A percentile compares a stretch with the other conserved stretches of the same genome.
These are phyloP conservation scores for Przewalskia tangutica DNA, from an alignment of 257 asterid species.

Conservation along the genomic window DNA sequence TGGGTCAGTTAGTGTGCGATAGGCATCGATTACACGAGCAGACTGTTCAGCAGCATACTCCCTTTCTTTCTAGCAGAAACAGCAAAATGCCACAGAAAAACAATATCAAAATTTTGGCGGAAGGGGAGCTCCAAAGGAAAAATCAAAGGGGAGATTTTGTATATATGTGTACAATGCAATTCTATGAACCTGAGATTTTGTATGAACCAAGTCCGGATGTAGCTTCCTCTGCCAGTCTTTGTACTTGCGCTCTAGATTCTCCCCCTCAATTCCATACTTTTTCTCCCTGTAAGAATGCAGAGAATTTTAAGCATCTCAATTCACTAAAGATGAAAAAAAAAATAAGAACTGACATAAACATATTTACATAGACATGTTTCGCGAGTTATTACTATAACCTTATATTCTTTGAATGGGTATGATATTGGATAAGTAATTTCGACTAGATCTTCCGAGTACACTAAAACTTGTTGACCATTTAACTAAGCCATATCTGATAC, in stretches of 20 bases:
- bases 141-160: no score
- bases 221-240: conserved; percentile 97
- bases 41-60: conserved; percentile 95
- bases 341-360: background rate
- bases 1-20: conserved; percentile 71
- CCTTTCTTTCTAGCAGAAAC: conserved; percentile 56
- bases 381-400: background rate
- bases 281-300: conserved; percentile 39
- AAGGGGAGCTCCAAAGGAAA: background rate
- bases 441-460: background rate
- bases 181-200: conserved; percentile 60
- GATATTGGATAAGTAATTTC: no score
- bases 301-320: conserved; percentile 1
- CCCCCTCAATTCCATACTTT: conserved; percentile 42
- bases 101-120: background rate
- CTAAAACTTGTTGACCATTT: background rate
- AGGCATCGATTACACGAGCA: conserved; percentile 80
- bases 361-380: background rate
- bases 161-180: background rate
- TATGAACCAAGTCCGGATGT: conserved; percentile 94
- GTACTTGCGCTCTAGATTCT: conserved; percentile 61
- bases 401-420: no score
- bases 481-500: background rate
- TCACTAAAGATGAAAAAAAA: no score
- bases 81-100: conserved; percentile 2